Evolutionary conservation across 805 yeast species (phyloP), one percentile per base, ranked within the genome.

Genomic region (Metschnikowia cubensis): DNA sequence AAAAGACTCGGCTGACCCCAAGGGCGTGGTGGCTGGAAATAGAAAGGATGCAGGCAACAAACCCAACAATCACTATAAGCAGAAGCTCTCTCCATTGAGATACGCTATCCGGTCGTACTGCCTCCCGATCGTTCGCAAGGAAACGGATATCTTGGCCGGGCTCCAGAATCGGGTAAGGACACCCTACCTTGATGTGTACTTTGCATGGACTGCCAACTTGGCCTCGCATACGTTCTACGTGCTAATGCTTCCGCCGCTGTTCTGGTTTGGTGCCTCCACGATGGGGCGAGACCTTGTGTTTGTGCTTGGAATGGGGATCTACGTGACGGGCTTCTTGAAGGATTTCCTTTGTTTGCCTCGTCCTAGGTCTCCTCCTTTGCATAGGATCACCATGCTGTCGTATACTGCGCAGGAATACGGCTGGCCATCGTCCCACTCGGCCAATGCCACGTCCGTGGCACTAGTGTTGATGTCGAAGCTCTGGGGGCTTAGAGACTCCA

Each of bases 151-250:
- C 1, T 65, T 92, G n/a, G 71, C 76, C 8, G 56, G 56, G 3
- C 67, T 88, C 51, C 99, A 92, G 70, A 47, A 59, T 3, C 42
- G 50, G 4, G 59, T 73, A 11, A 73, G 96, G 50, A 64, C 67
- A 35, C 74, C 81, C 1, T 45, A 65, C 15, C 66, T 84, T 46
- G 97, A 91, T 68, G 60, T 74, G 22, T 94, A 86, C 60, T 92
- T 92, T 68, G 86, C 95, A 7, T 82, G 88, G 74, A 80, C 96
- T 3, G 96, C 98, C 15, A 84, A 86, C 59, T 73, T 94, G 54
- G 99, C 97, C 0, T 81, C 96, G 4, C 99, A 92, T 67, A 89
- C 97, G 0, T 94, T 94, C 64, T 92, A 92, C 65, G 96, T 94
- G 44, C 65, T 92, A 44, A 83, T 89, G 82, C 75, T 92, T 35